Conservation (phyloP, 768 basidiomycete genomes). For the Tricholoma furcatifolium region DNA sequence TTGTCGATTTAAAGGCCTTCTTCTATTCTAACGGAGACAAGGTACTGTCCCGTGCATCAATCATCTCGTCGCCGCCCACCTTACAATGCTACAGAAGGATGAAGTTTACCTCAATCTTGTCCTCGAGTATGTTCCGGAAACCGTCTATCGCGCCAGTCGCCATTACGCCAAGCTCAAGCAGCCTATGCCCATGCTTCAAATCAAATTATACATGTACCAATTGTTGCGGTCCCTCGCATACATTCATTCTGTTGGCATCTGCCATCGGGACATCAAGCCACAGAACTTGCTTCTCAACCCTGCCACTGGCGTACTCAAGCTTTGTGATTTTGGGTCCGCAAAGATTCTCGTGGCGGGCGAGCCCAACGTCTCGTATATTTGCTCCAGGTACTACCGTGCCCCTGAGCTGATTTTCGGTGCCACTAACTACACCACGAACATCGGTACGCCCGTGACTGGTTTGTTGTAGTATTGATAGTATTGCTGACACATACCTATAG, state of each 20-base stretch:
- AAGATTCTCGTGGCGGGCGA: slow-evolving; percentile 98
- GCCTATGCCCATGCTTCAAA: slow-evolving; percentile 99
- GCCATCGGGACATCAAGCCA: slow-evolving; percentile 99
- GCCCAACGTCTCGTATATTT: slow-evolving; percentile 99
- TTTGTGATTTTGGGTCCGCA: slow-evolving; percentile 98
- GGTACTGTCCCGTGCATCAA: slow-evolving; percentile 46
- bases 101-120: slow-evolving; percentile 99
- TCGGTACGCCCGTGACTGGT: slow-evolving; percentile 59
- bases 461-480: background rate
- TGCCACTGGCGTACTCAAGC: slow-evolving; percentile 92
- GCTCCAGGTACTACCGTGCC: slow-evolving; percentile 98
- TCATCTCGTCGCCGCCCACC: slow-evolving; percentile 7
- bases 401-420: slow-evolving; percentile 99
- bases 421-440: slow-evolving; percentile 99
- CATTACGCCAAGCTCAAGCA: slow-evolving; percentile 99
- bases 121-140: slow-evolving; percentile 98
- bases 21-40: slow-evolving; percentile 99
- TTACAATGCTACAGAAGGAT: slow-evolving; percentile 71
- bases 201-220: slow-evolving; percentile 99
- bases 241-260: slow-evolving; percentile 99
- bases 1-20: slow-evolving; percentile 95
- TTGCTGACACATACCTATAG: slow-evolving; percentile 35
- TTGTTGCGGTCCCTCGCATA: slow-evolving; percentile 97
- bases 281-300: slow-evolving; percentile 98
- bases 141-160: slow-evolving; percentile 97